Evolutionary conservation across 768 basidiomycete genomes (phyloP).

Genomic region (Tulasnella sp.): DNA sequence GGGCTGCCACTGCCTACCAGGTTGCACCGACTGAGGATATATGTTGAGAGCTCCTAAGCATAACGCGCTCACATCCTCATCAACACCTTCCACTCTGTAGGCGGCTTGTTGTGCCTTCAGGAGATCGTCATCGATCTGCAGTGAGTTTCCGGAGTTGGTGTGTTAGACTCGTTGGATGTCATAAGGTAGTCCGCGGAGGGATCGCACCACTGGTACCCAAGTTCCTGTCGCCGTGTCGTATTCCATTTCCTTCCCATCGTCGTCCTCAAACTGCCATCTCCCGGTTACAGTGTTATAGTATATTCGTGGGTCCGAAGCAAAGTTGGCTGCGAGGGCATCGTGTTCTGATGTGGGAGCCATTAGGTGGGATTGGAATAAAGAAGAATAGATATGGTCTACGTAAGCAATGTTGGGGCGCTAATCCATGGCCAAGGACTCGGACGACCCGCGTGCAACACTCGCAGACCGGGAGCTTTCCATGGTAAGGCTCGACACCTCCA

Average conservation of each 20-base stretch:
- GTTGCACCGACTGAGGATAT: conserved; percentile 31
- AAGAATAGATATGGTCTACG: conserved; percentile 2
- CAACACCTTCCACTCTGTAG: conserved; percentile 87
- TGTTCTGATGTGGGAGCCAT: conserved; percentile 30
- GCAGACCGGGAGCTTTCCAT: background rate
- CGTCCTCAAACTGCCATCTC: conserved; percentile 87
- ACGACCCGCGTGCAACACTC: too few species aligned
- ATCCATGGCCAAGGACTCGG: background rate
- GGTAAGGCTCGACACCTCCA: background rate
- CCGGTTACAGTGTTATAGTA: conserved; percentile 70
- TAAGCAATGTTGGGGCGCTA: conserved; percentile 10
- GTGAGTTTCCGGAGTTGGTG: conserved; percentile 5
- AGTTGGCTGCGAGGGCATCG: conserved; percentile 58
- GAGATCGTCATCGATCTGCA: conserved; percentile 82
- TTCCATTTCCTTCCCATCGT: conserved; percentile 86
- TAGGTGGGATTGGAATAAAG: conserved; percentile 1
- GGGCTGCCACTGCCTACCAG: conserved; percentile 78
- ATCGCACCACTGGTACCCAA: conserved; percentile 82
- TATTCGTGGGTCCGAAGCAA: conserved; percentile 76
- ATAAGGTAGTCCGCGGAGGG: background rate
- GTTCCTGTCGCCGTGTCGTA: conserved; percentile 69
- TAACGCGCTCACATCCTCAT: conserved; percentile 71
- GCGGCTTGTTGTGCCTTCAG: conserved; percentile 90
- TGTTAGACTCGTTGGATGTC: background rate
- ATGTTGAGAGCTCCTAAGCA: background rate